Base-by-base conservation (phyloP, 2,329 filamentous ascomycete species). In the Fonsecaea monophora region DNA sequence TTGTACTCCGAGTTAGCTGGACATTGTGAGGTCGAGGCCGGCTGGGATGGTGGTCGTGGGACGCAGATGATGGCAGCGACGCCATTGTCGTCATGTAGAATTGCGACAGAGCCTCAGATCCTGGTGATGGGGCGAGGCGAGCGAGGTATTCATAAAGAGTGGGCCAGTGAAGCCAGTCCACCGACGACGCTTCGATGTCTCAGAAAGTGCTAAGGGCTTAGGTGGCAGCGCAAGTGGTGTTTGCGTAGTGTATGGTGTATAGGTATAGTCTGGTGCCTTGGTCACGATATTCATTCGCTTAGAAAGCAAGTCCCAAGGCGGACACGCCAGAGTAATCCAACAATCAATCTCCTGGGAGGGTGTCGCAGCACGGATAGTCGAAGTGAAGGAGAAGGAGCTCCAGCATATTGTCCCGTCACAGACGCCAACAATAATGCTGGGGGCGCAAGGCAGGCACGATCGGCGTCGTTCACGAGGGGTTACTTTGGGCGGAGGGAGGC, bases 291-390 rank as follows among this genome's bases (percentile, higher is more conserved):
- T 56, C 45, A 50, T 30, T 18, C 10, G 42, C 42, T 35, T 35
- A 50, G 53, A 38, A 58, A 57, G 55, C 57, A 54, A 57, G 38
- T 53, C 48, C 21, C 32, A 45, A 18, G 45, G 32, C 34, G 45
- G 34, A 30, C 35, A 35, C 35, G 40, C 62, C 55, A n/a, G 40
- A n/a, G 25, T 45, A 53, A 37, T 53, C 35, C 25, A 37, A 53
- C n/a, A 59, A 34, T 70, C 68, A 70, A 65, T 70, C 68, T 64
- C 68, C 68, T 54, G 68, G 68, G 38, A 68, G 65, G 56, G 66
- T 66, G 40, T 68, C 68, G 54, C 68, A 53, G 60, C 68, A 37
- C 40, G 50, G 54, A 42, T 70, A 65, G 57, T 54, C 21, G 56
- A 60, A 62, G 40, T 53, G 57, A 38, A 35, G 40, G 48, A 59